A percentile compares a stretch with the other conserved stretches of the same genome.
Conservation (phyloP, 2,329 filamentous ascomycete genomes). For the Penicillium sp. region DNA sequence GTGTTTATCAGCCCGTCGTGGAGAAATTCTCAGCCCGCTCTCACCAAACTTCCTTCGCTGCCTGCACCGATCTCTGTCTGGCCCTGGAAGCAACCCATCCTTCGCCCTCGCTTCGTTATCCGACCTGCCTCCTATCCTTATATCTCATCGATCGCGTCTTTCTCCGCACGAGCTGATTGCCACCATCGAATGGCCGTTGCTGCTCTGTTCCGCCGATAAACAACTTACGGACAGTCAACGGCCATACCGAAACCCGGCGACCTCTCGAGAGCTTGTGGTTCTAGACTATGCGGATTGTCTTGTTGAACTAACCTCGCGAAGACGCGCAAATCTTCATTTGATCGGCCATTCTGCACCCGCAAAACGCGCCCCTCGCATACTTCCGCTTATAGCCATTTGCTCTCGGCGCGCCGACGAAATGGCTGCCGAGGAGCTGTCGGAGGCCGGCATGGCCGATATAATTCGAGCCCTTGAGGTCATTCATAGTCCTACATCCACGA, state of each 20-base stretch:
- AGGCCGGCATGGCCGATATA: conserved; percentile 51
- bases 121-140: background rate
- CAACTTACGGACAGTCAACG: conserved; percentile 20
- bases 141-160: background rate
- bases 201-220: conserved; percentile 20
- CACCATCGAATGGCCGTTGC: conserved; percentile 20
- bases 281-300: conserved; percentile 2
- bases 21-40: conserved; percentile 21
- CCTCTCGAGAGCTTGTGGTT: background rate
- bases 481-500: conserved; percentile 74
- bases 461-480: conserved; percentile 81
- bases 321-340: background rate
- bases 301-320: background rate
- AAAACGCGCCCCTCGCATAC: background rate
- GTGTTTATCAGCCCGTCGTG: conserved; percentile 10
- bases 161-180: conserved; percentile 4
- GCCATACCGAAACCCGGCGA: conserved; percentile 13
- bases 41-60: conserved; percentile 11
- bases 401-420: conserved; percentile 20
- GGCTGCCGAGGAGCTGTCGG: conserved; percentile 34
- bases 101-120: background rate
- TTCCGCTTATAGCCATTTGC: background rate
- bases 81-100: background rate
- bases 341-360: background rate
- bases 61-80: background rate